phyloP scores from a whole-genome alignment of 2,329 filamentous ascomycete genomes.

The Fusarium pseudoanthophilum region DNA sequence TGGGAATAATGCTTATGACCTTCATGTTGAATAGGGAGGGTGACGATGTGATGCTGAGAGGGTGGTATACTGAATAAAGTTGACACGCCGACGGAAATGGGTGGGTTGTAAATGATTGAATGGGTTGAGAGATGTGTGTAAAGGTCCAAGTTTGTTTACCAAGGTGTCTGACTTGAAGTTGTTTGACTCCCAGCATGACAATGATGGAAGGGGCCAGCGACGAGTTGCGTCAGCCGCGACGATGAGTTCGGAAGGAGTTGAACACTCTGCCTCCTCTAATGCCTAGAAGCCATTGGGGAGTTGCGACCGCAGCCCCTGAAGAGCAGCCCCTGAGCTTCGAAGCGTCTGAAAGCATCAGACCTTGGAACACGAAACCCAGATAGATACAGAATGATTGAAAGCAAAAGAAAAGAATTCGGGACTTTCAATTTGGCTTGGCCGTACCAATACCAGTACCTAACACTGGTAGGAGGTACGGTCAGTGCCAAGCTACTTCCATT shows the following conservation, averaged over 20 bases:
- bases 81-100: background rate
- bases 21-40: background rate
- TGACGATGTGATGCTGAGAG: background rate
- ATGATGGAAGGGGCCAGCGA: background rate
- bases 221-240: background rate
- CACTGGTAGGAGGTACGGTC: background rate
- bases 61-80: background rate
- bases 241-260: background rate
- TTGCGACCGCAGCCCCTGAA: background rate
- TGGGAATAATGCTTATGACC: background rate
- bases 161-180: background rate
- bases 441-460: background rate
- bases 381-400: background rate
- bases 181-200: background rate
- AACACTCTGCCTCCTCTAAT: background rate
- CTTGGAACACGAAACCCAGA: background rate
- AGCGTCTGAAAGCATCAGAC: background rate
- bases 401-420: background rate
- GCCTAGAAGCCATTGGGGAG: background rate
- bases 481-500: background rate
- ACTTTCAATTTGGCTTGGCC: no score
- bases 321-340: background rate
- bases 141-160: background rate
- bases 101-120: background rate
- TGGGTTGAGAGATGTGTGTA: background rate